Conservation (phyloP, 2,329 filamentous ascomycete genomes). For the Trichophaea hybrida region DNA sequence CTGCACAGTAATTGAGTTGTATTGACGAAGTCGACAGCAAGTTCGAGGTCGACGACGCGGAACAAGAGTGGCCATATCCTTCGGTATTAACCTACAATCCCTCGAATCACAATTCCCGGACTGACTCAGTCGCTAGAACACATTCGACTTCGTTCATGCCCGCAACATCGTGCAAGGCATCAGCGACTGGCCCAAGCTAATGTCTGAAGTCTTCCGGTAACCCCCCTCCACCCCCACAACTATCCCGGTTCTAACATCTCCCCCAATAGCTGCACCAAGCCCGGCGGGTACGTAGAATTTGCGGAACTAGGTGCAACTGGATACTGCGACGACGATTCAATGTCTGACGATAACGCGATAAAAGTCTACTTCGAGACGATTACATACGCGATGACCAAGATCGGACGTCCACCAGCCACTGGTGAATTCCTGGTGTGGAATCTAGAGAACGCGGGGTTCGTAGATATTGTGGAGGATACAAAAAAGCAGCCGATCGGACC, state of each 20-base stretch:
- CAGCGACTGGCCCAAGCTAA: neutral
- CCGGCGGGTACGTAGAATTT: conserved; percentile 44
- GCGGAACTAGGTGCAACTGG: conserved; percentile 1
- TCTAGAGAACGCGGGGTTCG: conserved; percentile 1
- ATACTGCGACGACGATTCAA: conserved; percentile 8
- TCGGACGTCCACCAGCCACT: neutral
- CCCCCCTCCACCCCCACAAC: too few relatives aligned
- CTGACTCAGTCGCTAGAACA: neutral
- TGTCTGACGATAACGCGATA: neutral
- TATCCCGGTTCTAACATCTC: neutral
- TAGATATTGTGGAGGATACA: neutral
- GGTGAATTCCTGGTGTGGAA: neutral
- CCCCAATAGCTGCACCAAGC: conserved; percentile 37
- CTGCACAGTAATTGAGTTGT: too few relatives aligned
- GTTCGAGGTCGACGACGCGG: conserved; percentile 30
- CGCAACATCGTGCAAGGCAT: neutral
- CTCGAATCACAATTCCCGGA: neutral
- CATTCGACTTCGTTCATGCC: conserved; percentile 5
- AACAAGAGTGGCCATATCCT: conserved; percentile 26
- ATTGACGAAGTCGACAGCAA: neutral
- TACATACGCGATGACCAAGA: neutral
- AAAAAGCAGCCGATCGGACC: neutral
- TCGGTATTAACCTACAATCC: neutral
- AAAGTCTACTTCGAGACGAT: neutral
- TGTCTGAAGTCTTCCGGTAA: neutral